Conservation (phyloP, 345 rosid species). For the Pelargonium nanum region DNA sequence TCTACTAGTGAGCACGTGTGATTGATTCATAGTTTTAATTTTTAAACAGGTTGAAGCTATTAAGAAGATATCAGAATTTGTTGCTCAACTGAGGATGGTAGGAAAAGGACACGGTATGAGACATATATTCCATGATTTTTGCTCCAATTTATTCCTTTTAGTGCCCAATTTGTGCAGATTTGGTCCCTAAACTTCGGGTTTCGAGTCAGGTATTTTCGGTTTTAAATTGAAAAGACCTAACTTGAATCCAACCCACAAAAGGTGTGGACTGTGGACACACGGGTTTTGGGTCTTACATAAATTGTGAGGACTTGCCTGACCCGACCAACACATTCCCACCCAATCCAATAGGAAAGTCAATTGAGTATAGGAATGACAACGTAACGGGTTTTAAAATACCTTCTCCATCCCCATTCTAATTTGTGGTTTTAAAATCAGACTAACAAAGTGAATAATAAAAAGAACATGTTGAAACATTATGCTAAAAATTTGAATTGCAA, state of each 20-base stretch:
- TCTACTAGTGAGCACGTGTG: background rate
- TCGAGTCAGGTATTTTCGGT: background rate
- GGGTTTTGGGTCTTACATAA: no score
- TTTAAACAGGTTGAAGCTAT: conserved; percentile 32
- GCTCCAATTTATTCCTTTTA: background rate
- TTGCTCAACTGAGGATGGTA: conserved; percentile 34
- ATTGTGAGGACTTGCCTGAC: no score
- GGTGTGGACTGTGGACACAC: no score
- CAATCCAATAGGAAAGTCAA: no score
- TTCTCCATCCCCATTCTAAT: no score
- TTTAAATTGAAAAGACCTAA: background rate
- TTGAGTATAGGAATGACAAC: no score
- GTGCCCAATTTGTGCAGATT: background rate
- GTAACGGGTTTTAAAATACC: no score
- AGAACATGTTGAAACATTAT: background rate
- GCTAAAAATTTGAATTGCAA: no score
- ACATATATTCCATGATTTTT: background rate
- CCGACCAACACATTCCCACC: no score
- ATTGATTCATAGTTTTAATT: background rate
- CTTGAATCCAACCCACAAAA: no score
- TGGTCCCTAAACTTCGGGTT: background rate
- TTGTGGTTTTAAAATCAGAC: no score
- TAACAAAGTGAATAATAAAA: no score
- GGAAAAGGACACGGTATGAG: conserved; percentile 45
- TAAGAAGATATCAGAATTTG: conserved; percentile 35